Conservation (phyloP, 2,329 filamentous ascomycete genomes). For the Ophiostoma sp. region DNA sequence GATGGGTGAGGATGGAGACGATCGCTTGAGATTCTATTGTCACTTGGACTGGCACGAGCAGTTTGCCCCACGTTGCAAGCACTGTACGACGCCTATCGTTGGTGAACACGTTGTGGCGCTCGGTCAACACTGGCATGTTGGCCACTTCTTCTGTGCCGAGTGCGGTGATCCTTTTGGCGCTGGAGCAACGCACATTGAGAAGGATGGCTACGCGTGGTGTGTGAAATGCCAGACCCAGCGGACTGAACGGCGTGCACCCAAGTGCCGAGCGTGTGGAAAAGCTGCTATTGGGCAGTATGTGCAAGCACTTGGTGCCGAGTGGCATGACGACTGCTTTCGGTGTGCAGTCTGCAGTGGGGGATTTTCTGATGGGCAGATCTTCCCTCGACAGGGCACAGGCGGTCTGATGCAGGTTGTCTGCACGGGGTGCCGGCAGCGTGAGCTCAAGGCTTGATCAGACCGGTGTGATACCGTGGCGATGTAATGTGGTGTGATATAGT, state of each 20-base stretch:
- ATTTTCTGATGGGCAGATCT: conserved; percentile 61
- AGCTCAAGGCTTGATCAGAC: conserved; percentile 47
- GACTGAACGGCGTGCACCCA: conserved; percentile 79
- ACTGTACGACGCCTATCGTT: conserved; percentile 93
- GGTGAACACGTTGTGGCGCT: conserved; percentile 91
- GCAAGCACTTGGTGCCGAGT: conserved; percentile 81
- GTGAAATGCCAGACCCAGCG: conserved; percentile 86
- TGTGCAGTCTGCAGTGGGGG: conserved; percentile 60
- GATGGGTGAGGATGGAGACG: conserved; percentile 66
- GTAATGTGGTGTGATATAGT: not conserved
- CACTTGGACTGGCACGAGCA: conserved; percentile 98
- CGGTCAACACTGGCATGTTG: conserved; percentile 92
- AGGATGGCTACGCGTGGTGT: conserved; percentile 97
- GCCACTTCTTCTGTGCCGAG: conserved; percentile 98
- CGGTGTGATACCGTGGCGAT: not conserved
- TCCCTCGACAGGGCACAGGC: conserved; percentile 48
- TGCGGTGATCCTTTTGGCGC: conserved; percentile 90
- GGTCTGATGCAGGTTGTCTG: conserved; percentile 52
- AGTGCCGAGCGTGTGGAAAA: conserved; percentile 77
- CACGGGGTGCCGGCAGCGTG: conserved; percentile 54
- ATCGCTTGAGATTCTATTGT: conserved; percentile 80
- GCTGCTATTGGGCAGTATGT: conserved; percentile 88
- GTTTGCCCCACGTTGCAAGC: conserved; percentile 88
- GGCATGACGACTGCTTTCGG: conserved; percentile 88
- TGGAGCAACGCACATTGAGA: conserved; percentile 72